Evolutionary conservation across 1,284 basidiomycete genomes (phyloP).

Genomic region (Sanghuangporus baumii): DNA sequence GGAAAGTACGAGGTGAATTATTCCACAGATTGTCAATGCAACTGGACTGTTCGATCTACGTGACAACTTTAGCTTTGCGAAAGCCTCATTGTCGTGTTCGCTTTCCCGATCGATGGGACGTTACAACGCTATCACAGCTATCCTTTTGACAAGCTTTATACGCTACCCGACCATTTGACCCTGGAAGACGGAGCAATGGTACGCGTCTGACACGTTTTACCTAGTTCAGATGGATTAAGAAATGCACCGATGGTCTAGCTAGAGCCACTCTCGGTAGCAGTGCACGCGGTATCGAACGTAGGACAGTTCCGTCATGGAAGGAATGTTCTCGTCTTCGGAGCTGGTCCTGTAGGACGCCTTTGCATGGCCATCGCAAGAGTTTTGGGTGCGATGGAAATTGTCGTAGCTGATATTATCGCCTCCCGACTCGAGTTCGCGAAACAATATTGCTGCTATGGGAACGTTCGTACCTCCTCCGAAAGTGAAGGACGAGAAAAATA

Average conservation of each 20-base stretch:
- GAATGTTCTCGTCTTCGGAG: constrained; percentile 78
- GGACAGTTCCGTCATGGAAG: constrained; percentile 70
- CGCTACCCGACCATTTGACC: constrained; percentile 67
- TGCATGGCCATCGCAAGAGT: constrained; percentile 92
- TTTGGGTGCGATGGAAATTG: constrained; percentile 73
- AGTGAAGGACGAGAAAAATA: constrained; percentile 58
- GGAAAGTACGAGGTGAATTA: constrained; percentile 69
- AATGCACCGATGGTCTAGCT: constrained; percentile 44
- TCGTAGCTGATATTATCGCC: constrained; percentile 83
- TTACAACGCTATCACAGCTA: constrained; percentile 77
- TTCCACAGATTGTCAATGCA: not conserved
- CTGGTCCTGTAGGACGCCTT: constrained; percentile 90
- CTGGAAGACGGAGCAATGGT: constrained; percentile 86
- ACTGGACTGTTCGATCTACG: not conserved
- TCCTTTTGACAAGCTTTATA: constrained; percentile 69
- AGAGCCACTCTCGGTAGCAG: constrained; percentile 90
- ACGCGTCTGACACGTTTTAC: not conserved
- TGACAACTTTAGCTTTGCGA: constrained; percentile 52
- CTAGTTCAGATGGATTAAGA: not conserved
- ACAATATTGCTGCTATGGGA: constrained; percentile 79
- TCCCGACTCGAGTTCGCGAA: constrained; percentile 85
- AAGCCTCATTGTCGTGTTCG: constrained; percentile 79
- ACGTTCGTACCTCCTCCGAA: constrained; percentile 63
- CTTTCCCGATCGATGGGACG: constrained; percentile 87
- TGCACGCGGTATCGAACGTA: constrained; percentile 81